Percentiles rank a stretch among this genome's conserved stretches.
Evolutionary conservation across 2,329 filamentous ascomycete species (phyloP).

Genomic region (Teratosphaeria pseudoeucalypti): DNA sequence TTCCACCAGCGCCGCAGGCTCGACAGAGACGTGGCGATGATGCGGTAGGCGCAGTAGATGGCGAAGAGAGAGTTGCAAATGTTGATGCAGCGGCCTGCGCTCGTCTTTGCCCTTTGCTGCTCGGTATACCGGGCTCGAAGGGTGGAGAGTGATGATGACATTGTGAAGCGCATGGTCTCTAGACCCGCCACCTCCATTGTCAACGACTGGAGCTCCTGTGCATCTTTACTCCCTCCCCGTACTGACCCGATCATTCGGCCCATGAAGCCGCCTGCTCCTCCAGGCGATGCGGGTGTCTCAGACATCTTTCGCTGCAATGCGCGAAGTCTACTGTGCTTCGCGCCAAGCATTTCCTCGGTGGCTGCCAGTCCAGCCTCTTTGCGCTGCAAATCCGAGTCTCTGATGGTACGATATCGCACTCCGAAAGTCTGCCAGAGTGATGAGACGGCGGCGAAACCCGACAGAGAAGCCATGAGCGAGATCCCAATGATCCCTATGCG

Average conservation of each 20-base stretch:
- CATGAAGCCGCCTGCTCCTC: constrained; percentile 48
- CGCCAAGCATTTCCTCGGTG: constrained; percentile 65
- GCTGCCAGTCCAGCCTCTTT: constrained; percentile 72
- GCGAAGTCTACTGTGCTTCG: constrained; percentile 63
- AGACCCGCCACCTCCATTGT: constrained; percentile 69
- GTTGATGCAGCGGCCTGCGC: constrained; percentile 53
- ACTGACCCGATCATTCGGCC: constrained; percentile 64
- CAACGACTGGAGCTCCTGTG: constrained; percentile 44
- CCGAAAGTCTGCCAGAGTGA: constrained; percentile 77
- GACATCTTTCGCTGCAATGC: constrained; percentile 56
- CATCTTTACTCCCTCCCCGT: constrained; percentile 51
- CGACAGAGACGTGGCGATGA: constrained; percentile 60
- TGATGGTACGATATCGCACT: constrained; percentile 48
- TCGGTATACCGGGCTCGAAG: constrained; percentile 54
- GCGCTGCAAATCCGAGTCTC: constrained; percentile 60
- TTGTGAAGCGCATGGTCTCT: constrained; percentile 65
- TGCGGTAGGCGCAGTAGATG: constrained; percentile 75
- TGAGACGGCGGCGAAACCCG: constrained; percentile 80
- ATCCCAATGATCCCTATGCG: constrained; percentile 77
- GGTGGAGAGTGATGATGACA: constrained; percentile 54
- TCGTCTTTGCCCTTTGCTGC: constrained; percentile 57
- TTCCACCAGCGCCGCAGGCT: constrained; percentile 48
- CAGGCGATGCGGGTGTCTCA: constrained; percentile 24
- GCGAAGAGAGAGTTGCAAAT: constrained; percentile 60
- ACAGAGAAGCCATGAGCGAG: constrained; percentile 75